phyloP scores from a whole-genome alignment of 805 yeast genomes.

The Yarrowia divulgata region DNA sequence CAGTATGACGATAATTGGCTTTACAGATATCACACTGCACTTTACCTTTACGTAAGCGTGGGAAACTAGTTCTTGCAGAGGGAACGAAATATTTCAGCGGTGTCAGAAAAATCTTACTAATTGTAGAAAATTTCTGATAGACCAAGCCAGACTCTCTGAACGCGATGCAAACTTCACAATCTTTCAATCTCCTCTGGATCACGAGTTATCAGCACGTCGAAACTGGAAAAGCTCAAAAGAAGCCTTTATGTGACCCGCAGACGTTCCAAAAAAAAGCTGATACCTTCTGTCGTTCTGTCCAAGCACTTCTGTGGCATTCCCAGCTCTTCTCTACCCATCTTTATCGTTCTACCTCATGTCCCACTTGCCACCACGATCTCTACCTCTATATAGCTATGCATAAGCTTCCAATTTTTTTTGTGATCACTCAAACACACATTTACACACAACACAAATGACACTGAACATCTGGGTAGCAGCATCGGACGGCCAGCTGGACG shows the following conservation, averaged over 20 bases:
- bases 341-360: background rate
- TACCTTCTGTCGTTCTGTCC: too few species aligned
- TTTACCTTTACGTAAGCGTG: background rate
- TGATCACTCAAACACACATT: background rate
- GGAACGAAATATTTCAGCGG: background rate
- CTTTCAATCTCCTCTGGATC: too few species aligned
- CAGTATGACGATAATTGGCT: background rate
- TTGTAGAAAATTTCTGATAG: too few species aligned
- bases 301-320: background rate
- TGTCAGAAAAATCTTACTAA: too few species aligned
- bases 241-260: too few species aligned
- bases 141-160: too few species aligned
- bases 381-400: background rate
- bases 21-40: background rate
- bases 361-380: background rate
- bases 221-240: too few species aligned
- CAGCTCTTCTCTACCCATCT: background rate
- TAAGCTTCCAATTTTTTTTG: conserved; percentile 1
- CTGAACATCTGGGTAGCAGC: conserved; percentile 92
- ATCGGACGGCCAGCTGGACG: conserved; percentile 73
- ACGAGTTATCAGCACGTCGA: too few species aligned
- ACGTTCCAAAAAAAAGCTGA: too few species aligned
- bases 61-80: too few species aligned
- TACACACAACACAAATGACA: background rate
- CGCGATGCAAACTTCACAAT: too few species aligned